Evolutionary conservation across 371 early-diverging fungal species (phyloP).

Genomic region (Thermomucor indicae-seudaticae): DNA sequence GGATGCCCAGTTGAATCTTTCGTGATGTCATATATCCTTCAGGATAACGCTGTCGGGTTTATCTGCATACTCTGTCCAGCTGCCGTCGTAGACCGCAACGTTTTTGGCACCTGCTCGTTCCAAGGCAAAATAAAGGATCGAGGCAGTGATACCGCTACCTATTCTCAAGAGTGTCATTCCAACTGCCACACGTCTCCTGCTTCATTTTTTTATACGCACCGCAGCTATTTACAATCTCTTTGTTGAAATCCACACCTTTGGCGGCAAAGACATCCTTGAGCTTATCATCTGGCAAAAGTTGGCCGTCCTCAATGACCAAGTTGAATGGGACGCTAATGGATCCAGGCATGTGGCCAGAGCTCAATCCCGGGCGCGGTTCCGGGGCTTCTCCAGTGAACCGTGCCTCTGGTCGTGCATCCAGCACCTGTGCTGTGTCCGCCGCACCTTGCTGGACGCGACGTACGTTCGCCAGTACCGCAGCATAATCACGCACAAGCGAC

Average conservation of each 20-base stretch:
- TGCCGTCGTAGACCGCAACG: slow-evolving; percentile 78
- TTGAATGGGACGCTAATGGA: slow-evolving; percentile 70
- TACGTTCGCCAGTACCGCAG: slow-evolving; percentile 46
- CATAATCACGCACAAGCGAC: slow-evolving; percentile 54
- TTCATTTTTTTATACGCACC: slow-evolving; percentile 51
- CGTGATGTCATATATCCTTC: too few relatives aligned
- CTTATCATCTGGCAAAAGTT: slow-evolving; percentile 38
- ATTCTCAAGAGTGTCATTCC: too few relatives aligned
- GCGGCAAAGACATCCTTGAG: slow-evolving; percentile 44
- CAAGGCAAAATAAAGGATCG: slow-evolving; percentile 68
- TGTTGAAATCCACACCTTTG: slow-evolving; percentile 55
- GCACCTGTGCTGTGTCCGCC: slow-evolving; percentile 53
- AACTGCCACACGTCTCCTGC: too few relatives aligned
- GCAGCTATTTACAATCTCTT: slow-evolving; percentile 61
- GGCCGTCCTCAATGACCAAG: slow-evolving; percentile 48
- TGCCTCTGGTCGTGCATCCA: slow-evolving; percentile 78
- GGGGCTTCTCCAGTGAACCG: slow-evolving; percentile 77
- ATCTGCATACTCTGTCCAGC: slow-evolving; percentile 82
- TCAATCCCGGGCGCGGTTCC: slow-evolving; percentile 81
- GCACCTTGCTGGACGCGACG: slow-evolving; percentile 14
- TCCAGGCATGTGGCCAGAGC: slow-evolving; percentile 85
- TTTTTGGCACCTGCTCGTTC: slow-evolving; percentile 58
- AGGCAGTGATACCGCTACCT: slow-evolving; percentile 78
- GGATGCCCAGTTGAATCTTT: too few relatives aligned
- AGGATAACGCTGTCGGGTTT: slow-evolving; percentile 54